Percentiles rank a stretch among this genome's conserved stretches.
Conservation (phyloP, 2,329 filamentous ascomycete genomes). For the Aspergillus sp. region DNA sequence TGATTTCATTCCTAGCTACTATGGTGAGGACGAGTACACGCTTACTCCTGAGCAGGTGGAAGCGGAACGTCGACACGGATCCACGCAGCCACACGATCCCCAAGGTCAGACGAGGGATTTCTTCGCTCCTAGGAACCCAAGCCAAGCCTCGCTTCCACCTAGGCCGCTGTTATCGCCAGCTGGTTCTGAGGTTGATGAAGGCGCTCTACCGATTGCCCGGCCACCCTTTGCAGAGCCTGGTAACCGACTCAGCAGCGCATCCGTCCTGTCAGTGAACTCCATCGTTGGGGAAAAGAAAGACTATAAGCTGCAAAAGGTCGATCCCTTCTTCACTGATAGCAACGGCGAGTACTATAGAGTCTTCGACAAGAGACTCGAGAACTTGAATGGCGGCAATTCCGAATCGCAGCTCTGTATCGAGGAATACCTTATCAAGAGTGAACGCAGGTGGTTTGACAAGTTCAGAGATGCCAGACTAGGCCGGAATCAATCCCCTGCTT, state of each 20-base stretch:
- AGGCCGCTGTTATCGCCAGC: conserved; percentile 24
- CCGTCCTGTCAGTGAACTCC: conserved; percentile 54
- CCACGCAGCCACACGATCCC: conserved; percentile 18
- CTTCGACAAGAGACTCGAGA: conserved; percentile 59
- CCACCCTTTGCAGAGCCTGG: conserved; percentile 26
- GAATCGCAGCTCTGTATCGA: conserved; percentile 63
- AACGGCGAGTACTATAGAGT: conserved; percentile 60
- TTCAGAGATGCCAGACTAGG: conserved; percentile 61
- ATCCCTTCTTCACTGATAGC: conserved; percentile 66
- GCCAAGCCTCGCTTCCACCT: conserved; percentile 23
- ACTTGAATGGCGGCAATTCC: conserved; percentile 57
- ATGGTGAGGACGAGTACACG: conserved; percentile 42
- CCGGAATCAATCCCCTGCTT: conserved; percentile 43
- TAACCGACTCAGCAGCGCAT: conserved; percentile 42
- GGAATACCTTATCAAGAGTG: conserved; percentile 62
- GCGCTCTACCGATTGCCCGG: conserved; percentile 27
- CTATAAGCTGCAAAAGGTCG: conserved; percentile 64
- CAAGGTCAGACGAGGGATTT: conserved; percentile 16
- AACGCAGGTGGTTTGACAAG: conserved; percentile 65
- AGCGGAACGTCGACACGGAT: conserved; percentile 26
- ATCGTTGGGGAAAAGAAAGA: conserved; percentile 62
- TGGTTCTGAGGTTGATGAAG: conserved; percentile 34
- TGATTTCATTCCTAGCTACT: conserved; percentile 36
- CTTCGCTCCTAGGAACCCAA: conserved; percentile 25
- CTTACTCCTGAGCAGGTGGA: conserved; percentile 36